These are phyloP conservation scores for Mycoemilia scoparia DNA, from an alignment of 192 early-diverging fungal species.

Conservation along the genomic window DNA sequence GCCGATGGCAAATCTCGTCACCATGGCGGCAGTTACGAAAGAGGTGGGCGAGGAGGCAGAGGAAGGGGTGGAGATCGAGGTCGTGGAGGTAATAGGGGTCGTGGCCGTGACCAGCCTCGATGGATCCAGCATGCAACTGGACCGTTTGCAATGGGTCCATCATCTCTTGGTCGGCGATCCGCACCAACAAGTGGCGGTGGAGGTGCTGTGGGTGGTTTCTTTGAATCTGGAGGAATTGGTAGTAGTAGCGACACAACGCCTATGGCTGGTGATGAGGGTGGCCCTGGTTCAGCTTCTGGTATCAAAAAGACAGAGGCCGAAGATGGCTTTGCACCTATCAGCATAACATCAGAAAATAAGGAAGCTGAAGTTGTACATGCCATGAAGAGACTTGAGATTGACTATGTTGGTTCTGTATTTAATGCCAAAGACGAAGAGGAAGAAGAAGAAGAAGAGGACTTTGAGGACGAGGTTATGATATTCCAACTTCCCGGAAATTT, in stretches of 20 bases:
- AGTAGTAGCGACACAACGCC: neutral
- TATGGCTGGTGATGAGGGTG: neutral
- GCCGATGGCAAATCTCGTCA: neutral
- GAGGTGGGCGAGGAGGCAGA: no score
- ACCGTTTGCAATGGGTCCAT: slow-evolving; percentile 24
- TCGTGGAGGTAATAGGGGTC: neutral
- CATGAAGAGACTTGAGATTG: slow-evolving; percentile 2
- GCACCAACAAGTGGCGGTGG: neutral
- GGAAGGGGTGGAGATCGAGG: slow-evolving; percentile 2
- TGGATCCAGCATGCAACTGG: slow-evolving; percentile 11
- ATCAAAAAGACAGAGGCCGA: no score
- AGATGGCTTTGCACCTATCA: slow-evolving; percentile 2
- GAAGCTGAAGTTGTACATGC: slow-evolving; percentile 6
- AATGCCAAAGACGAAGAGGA: no score
- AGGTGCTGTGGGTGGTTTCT: neutral
- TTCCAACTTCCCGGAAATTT: slow-evolving; percentile 13
- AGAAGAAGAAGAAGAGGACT: neutral
- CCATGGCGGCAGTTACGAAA: no score
- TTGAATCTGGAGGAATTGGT: neutral
- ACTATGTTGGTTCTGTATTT: no score
- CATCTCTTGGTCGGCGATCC: slow-evolving; percentile 7
- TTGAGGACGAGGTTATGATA: slow-evolving; percentile 10
- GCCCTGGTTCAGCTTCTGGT: no score
- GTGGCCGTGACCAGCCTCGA: slow-evolving; percentile 5
- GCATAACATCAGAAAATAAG: slow-evolving; percentile 13